Evolutionary conservation across 768 basidiomycete species (phyloP).

Genomic region (Termitomyces sp.): DNA sequence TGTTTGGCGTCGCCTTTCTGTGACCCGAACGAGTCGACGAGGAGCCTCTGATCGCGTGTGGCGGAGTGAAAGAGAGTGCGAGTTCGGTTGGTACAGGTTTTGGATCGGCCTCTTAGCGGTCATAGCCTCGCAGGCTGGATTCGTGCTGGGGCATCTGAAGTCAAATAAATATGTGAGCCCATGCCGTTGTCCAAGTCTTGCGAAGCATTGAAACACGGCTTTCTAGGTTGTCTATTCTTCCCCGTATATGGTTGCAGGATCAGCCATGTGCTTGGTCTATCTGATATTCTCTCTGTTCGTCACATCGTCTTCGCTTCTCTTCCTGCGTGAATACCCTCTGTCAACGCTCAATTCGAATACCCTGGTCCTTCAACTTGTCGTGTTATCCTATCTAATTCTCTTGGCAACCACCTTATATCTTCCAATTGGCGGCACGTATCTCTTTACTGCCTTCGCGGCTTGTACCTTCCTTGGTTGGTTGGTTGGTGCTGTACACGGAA

Average conservation of each 20-base stretch:
- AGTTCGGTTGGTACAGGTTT: slow-evolving; percentile 46
- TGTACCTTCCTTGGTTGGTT: slow-evolving; percentile 39
- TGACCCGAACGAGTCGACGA: slow-evolving; percentile 2
- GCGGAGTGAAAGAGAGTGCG: neutral
- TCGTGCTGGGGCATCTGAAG: slow-evolving; percentile 42
- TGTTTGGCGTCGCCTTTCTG: slow-evolving; percentile 16
- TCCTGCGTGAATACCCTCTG: neutral
- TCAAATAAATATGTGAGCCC: slow-evolving; percentile 61
- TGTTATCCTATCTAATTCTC: slow-evolving; percentile 52
- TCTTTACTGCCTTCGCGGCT: slow-evolving; percentile 47
- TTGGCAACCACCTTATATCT: slow-evolving; percentile 42
- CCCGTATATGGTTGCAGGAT: slow-evolving; percentile 43
- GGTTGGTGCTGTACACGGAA: slow-evolving; percentile 29
- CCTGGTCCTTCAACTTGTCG: slow-evolving; percentile 43
- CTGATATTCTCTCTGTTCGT: slow-evolving; percentile 38
- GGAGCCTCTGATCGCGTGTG: slow-evolving; percentile 1
- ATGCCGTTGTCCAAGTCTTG: neutral
- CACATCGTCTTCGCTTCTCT: slow-evolving; percentile 14
- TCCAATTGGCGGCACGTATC: slow-evolving; percentile 50
- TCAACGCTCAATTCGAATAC: neutral
- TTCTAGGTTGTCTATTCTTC: slow-evolving; percentile 56
- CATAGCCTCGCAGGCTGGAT: slow-evolving; percentile 36
- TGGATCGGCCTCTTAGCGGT: slow-evolving; percentile 51
- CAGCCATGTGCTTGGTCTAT: slow-evolving; percentile 45
- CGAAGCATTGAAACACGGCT: neutral